Evolutionary conservation across 2,329 filamentous ascomycete genomes (phyloP), one percentile per base, ranked within the genome.

Genomic region (Penicillium sp.): DNA sequence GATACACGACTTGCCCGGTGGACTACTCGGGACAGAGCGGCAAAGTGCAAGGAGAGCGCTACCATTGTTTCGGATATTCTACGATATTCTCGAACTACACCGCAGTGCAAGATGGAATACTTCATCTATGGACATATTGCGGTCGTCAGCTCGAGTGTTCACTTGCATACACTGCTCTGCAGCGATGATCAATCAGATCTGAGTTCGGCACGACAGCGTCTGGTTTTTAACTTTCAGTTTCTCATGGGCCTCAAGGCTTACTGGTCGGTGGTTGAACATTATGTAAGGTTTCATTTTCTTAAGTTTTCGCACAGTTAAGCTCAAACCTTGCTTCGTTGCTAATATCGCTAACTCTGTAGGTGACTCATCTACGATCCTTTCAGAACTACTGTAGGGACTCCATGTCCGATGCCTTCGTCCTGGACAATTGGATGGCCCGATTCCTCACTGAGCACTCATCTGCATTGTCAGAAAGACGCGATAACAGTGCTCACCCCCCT

Each of bases 51-150:
- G 17, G 45, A 49, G 45, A 30, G 45, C 15, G 45, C 45, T 17
- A 30, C 17, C 3, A 30, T 49, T 22, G 45, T 49, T 4, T 49
- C 45, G 15, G 45, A 49, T n/a, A 49, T 49, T 49, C 45, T 49
- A 8, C 7, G 26, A 0, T 49, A 49, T n/a, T 30, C 45, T 30
- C 24, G 30, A 30, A 49, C 45, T 0, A 49, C 45, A 30, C 26
- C 45, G 6, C 24, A 30, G 45, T 49, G 45, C 17, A 49, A 49
- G 45, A 49, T 49, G 45, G 26, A 49, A 12, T 49, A 49, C 45
- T 30, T 49, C 4, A 30, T 49, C 12, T 49, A 49, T 13, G 45
- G 45, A 3, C 45, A 49, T n/a, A 49, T 49, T 30, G 45, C 26
- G 17, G 45, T 49, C n/a, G 45, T 49, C 45, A 19, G 45, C n/a